These are phyloP conservation scores for Ogataea hybrid DNA, from an alignment of 1,139 yeast genomes.

Conservation along the genomic window DNA sequence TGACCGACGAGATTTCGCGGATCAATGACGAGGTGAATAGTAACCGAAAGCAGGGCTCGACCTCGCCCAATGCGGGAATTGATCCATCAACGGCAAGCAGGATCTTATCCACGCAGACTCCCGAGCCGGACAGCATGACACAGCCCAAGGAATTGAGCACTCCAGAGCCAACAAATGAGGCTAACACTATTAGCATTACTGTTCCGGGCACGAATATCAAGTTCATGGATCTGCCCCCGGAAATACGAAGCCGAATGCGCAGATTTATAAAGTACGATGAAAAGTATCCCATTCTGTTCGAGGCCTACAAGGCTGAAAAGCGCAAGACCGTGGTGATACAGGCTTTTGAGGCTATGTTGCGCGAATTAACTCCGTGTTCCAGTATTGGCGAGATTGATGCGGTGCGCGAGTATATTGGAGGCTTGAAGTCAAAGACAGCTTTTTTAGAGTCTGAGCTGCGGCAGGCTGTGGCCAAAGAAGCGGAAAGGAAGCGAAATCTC, in stretches of 20 bases:
- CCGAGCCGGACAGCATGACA: constrained; percentile 41
- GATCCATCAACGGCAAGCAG: constrained; percentile 26
- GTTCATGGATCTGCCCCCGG: constrained; percentile 37
- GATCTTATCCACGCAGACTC: constrained; percentile 41
- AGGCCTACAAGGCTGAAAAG: constrained; percentile 83
- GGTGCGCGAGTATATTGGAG: constrained; percentile 67
- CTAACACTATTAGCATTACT: constrained; percentile 10
- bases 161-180: constrained; percentile 2
- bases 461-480: constrained; percentile 25
- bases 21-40: constrained; percentile 30
- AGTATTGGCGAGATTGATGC: constrained; percentile 69
- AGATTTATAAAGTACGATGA: constrained; percentile 88
- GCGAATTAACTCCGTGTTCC: constrained; percentile 79
- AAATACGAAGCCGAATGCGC: constrained; percentile 53
- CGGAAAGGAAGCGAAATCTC: constrained; percentile 10
- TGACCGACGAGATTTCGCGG: constrained; percentile 53
- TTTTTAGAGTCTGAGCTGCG: constrained; percentile 49
- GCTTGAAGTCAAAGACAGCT: constrained; percentile 58
- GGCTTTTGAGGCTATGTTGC: constrained; percentile 66
- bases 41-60: constrained; percentile 22
- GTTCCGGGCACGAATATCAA: constrained; percentile 34
- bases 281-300: constrained; percentile 76
- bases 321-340: constrained; percentile 60
- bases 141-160: constrained; percentile 42
- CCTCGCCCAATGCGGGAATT: constrained; percentile 10